A percentile compares a stretch with the other conserved stretches of the same genome.
These are phyloP conservation scores for slime mould (Dictyostelium discoideum) DNA, from an alignment of 78 protist genomes.

Conservation along the genomic window DNA sequence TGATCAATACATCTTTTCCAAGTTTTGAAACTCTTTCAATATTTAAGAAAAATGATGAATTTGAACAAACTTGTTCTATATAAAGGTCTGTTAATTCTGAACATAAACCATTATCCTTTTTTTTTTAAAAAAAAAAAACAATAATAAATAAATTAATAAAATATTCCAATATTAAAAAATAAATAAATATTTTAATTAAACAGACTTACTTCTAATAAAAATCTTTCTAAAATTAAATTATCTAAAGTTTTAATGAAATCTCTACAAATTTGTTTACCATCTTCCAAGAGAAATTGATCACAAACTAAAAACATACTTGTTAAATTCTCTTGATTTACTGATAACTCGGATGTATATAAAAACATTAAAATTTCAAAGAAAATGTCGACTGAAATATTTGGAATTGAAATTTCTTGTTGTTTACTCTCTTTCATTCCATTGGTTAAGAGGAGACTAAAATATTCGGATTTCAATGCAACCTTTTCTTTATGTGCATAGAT, in stretches of 20 bases:
- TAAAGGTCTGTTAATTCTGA: conserved; percentile 39
- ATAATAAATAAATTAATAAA: no score
- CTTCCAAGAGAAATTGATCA: conserved; percentile 71
- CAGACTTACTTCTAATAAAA: conserved; percentile 56
- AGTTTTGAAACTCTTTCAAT: conserved; percentile 54
- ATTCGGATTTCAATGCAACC: conserved; percentile 23
- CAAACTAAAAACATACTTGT: conserved; percentile 36
- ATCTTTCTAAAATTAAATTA: conserved; percentile 16
- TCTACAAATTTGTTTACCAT: conserved; percentile 64
- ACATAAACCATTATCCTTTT: conserved; percentile 18
- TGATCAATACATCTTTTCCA: conserved; percentile 25
- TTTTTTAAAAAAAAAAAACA: no score
- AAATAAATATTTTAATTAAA: background rate
- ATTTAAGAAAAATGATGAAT: conserved; percentile 35
- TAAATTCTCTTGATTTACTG: conserved; percentile 25
- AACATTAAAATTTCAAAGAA: conserved; percentile 57
- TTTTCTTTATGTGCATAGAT: conserved; percentile 61
- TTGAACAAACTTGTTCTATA: conserved; percentile 38
- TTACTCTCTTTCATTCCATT: conserved; percentile 69
- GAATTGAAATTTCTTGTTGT: conserved; percentile 71
- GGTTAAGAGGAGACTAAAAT: conserved; percentile 43
- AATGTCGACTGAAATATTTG: conserved; percentile 36
- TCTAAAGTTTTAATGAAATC: conserved; percentile 29
- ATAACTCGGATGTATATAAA: conserved; percentile 42
- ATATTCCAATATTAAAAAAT: no score